Evolutionary conservation across 345 rosid species (phyloP).

Genomic region (Sisymbrium irio): DNA sequence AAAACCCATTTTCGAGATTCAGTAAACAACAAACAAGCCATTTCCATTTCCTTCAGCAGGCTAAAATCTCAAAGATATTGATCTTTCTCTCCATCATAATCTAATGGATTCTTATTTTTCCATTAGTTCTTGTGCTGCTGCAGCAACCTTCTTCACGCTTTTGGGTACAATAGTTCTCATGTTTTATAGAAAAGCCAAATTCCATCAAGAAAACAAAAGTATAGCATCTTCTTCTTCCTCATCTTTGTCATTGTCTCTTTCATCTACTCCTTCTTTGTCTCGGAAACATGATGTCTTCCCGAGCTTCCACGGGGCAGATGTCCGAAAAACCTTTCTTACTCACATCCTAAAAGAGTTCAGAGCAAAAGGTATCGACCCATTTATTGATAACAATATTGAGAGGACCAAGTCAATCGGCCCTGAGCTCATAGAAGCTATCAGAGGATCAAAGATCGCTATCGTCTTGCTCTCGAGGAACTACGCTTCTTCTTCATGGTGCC

Average conservation of each 20-base stretch:
- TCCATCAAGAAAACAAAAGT: too few relatives aligned
- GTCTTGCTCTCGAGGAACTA: not conserved
- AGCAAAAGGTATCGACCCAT: not conserved
- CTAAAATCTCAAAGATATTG: too few relatives aligned
- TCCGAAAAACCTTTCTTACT: not conserved
- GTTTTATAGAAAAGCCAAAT: too few relatives aligned
- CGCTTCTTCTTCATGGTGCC: not conserved
- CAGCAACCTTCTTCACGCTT: too few relatives aligned
- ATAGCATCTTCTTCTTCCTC: too few relatives aligned
- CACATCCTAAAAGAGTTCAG: not conserved
- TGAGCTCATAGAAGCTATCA: not conserved
- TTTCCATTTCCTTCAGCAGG: too few relatives aligned
- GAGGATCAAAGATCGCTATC: not conserved
- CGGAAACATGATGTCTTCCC: not conserved
- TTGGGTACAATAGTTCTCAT: too few relatives aligned
- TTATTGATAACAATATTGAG: not conserved
- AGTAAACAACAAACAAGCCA: too few relatives aligned
- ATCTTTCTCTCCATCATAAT: too few relatives aligned
- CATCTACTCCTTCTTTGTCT: not conserved
- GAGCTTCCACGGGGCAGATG: not conserved
- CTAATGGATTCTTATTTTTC: too few relatives aligned
- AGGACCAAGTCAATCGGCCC: not conserved
- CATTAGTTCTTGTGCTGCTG: too few relatives aligned
- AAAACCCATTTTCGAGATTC: too few relatives aligned
- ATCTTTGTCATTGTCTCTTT: not conserved